Evolutionary conservation across 371 early-diverging fungal species (phyloP).

Genomic region (Massospora cicadina): DNA sequence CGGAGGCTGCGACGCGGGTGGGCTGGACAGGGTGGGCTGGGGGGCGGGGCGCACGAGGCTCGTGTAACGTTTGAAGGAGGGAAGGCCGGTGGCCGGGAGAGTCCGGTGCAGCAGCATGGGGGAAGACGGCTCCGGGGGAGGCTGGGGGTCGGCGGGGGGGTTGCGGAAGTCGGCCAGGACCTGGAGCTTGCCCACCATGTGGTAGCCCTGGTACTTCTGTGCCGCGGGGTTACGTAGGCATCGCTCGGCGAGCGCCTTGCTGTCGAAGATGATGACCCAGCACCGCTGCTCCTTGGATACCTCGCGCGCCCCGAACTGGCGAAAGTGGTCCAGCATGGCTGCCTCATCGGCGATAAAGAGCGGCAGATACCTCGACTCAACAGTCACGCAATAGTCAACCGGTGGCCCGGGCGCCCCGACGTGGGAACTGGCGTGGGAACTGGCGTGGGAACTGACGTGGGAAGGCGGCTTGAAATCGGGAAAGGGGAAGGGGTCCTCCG

Average conservation of each 20-base stretch:
- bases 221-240: not conserved
- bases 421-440: not conserved
- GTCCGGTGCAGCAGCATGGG: not conserved
- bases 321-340: not conserved
- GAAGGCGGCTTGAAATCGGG: not conserved
- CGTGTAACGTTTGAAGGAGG: slow-evolving; percentile 5
- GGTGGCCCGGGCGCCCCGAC: not conserved
- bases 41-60: not conserved
- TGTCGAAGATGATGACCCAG: slow-evolving; percentile 5
- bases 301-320: not conserved
- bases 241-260: not conserved
- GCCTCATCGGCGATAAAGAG: slow-evolving; percentile 4
- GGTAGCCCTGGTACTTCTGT: not conserved
- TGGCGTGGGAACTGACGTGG: too few relatives aligned
- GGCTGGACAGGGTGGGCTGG: not conserved
- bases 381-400: not conserved
- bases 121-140: not conserved
- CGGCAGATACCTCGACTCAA: slow-evolving; percentile 2
- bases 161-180: not conserved
- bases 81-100: slow-evolving; percentile 5
- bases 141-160: not conserved
- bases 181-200: slow-evolving; percentile 5
- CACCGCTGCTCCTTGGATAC: slow-evolving; percentile 5
- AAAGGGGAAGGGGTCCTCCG: not conserved
- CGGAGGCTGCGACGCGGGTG: slow-evolving; percentile 9